Conservation (phyloP, 208 protist species). For the Angomonas deanei region DNA sequence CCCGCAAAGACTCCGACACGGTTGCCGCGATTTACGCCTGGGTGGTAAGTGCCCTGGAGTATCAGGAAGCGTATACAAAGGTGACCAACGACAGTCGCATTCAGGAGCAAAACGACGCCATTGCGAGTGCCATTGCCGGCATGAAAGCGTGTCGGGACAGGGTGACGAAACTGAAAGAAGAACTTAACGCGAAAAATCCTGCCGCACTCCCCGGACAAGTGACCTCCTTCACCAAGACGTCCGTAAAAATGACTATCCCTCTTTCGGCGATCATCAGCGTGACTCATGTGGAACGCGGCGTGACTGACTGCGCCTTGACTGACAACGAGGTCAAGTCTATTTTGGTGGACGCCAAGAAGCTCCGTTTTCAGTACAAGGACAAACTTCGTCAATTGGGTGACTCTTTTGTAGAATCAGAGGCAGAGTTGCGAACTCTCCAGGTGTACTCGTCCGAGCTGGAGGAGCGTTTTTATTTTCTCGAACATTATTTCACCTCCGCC, state of each 20-base stretch:
- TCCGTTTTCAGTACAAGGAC: slow-evolving; percentile 25
- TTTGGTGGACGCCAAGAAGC: slow-evolving; percentile 14
- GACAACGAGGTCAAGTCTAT: slow-evolving; percentile 25
- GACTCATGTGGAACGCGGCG: slow-evolving; percentile 15
- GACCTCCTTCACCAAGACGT: slow-evolving; percentile 35
- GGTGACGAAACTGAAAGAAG: slow-evolving; percentile 32
- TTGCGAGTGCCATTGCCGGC: slow-evolving; percentile 19
- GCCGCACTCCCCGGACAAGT: slow-evolving; percentile 12
- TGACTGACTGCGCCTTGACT: slow-evolving; percentile 22
- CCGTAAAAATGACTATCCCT: slow-evolving; percentile 25
- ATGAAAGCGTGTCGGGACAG: slow-evolving; percentile 30
- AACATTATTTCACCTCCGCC: neutral
- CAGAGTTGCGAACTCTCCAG: slow-evolving; percentile 21
- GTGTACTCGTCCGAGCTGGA: slow-evolving; percentile 29
- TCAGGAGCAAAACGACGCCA: slow-evolving; percentile 33
- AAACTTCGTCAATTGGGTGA: slow-evolving; percentile 12
- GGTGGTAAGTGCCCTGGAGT: slow-evolving; percentile 26
- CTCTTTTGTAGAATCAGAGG: slow-evolving; percentile 13
- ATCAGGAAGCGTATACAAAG: slow-evolving; percentile 28
- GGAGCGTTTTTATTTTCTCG: slow-evolving; percentile 3
- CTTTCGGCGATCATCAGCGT: slow-evolving; percentile 26
- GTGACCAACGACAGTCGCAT: slow-evolving; percentile 25
- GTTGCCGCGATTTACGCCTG: slow-evolving; percentile 25
- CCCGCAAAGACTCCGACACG: slow-evolving; percentile 16
- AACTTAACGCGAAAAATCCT: slow-evolving; percentile 14